Base-by-base conservation (phyloP, 805 yeast species). In the Metschnikowia baotianmanensis region DNA sequence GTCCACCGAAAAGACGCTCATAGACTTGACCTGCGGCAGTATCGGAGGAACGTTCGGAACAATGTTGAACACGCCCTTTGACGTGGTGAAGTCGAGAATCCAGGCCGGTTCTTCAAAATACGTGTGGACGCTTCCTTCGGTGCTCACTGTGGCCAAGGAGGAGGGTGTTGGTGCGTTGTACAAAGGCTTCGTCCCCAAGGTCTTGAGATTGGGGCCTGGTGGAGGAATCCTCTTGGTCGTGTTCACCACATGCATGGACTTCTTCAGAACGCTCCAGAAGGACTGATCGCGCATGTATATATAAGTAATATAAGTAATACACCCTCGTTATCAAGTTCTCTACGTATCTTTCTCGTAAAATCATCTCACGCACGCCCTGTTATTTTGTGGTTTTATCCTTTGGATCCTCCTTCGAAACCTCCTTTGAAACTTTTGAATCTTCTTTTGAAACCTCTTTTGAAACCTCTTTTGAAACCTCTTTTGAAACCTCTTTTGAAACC, bases 1-100 rank as follows among this genome's bases (percentile, higher is more conserved):
- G 43, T 69, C 83, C 25, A 67, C 84, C 31, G 85, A 85, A 59
- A 82, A 88, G 71, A 87, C 95, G 34, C 64, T 82, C 46, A 86
- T 89, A 59, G 97, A 93, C 63, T 74, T 93, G 64, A 70, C 88
- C 44, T 87, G 96, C 47, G 99, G 99, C 68, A 74, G 93, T 23
- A 78, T 91, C 59, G 99, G 99, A 71, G 99, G 99, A 65, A 87
- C 96, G 35, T 78, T 86, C 48, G 99, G 99, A 71, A 91, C 98
- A n/a, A 58, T 86, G 47, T 67, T 91, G 56, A 93, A 90, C 72
- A 93, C 97, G 23, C 99, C 99, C 34, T 89, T 91, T 55, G 99
- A 93, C 65, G 96, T 93, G 38, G 97, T 93, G 55, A 93, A 93
- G 72, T 86, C 96, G 11, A 81, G 99, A 72, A 86, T 93, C 56